phyloP scores from a whole-genome alignment of 306 rosid species.

The Erythrophleum fordii region DNA sequence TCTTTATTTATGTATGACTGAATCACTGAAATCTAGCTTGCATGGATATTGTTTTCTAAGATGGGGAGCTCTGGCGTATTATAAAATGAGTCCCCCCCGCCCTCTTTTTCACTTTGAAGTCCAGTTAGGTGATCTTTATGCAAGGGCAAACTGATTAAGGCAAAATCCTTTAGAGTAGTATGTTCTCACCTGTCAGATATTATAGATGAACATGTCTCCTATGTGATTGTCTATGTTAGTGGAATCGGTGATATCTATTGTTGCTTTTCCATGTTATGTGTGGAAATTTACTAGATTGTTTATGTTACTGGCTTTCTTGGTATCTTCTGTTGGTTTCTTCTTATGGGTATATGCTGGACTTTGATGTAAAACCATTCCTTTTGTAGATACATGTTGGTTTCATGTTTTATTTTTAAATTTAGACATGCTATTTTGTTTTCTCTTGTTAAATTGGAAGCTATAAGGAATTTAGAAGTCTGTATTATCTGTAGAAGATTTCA shows the following conservation, averaged over 20 bases:
- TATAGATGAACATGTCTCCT: not conserved
- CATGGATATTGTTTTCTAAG: not conserved
- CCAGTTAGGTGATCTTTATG: not conserved
- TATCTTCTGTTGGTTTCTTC: not conserved
- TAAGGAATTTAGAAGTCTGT: not conserved
- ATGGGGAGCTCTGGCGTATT: not conserved
- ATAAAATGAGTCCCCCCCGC: not conserved
- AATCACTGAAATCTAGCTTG: not conserved
- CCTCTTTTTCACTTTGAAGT: not conserved
- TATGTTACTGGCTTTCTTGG: not conserved
- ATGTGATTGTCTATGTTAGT: not conserved
- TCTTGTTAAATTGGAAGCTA: not conserved
- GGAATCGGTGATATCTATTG: not conserved
- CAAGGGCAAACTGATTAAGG: not conserved
- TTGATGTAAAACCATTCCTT: not conserved
- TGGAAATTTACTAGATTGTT: not conserved
- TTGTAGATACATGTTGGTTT: not conserved
- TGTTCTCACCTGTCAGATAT: not conserved
- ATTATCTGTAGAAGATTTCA: not conserved
- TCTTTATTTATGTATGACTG: not conserved
- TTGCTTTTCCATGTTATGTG: not conserved
- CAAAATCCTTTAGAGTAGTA: not conserved
- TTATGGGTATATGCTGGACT: not conserved
- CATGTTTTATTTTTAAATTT: not conserved
- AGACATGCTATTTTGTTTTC: not conserved